Percentiles rank a stretch among this genome's conserved stretches.
Conservation (phyloP, 345 rosid species). For the Eucalyptus sp. region DNA sequence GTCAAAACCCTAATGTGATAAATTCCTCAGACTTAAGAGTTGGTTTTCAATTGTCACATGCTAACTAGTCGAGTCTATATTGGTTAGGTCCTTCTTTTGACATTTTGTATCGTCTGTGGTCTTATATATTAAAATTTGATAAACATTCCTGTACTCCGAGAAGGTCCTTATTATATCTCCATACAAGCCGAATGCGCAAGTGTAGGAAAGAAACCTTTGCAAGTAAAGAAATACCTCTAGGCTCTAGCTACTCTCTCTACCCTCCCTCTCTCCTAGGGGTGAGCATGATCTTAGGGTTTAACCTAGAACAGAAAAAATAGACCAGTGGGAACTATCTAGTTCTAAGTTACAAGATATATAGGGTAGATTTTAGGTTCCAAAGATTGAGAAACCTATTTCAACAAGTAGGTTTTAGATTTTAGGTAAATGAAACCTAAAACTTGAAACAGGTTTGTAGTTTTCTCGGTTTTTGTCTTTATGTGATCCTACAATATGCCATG, state of each 20-base stretch:
- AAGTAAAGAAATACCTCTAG: not conserved
- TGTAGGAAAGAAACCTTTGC: not conserved
- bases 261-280: too few relatives aligned
- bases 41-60: not conserved
- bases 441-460: too few relatives aligned
- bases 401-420: too few relatives aligned
- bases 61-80: not conserved
- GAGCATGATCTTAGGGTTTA: too few relatives aligned
- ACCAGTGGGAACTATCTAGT: too few relatives aligned
- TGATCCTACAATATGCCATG: too few relatives aligned
- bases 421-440: too few relatives aligned
- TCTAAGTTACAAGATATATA: too few relatives aligned
- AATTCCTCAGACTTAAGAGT: not conserved
- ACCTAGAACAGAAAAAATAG: accelerated
- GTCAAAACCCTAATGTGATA: not conserved
- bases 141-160: not conserved
- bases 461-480: too few relatives aligned
- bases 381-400: too few relatives aligned
- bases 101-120: not conserved
- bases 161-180: not conserved
- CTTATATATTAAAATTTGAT: too few relatives aligned
- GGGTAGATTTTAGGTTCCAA: too few relatives aligned
- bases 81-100: not conserved
- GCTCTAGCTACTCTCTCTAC: not conserved
- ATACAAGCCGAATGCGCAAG: not conserved